A percentile compares a stretch with the other conserved stretches of the same genome.
These are phyloP conservation scores for Alternaria burnsii DNA, from an alignment of 2,329 filamentous ascomycete genomes.

Conservation along the genomic window DNA sequence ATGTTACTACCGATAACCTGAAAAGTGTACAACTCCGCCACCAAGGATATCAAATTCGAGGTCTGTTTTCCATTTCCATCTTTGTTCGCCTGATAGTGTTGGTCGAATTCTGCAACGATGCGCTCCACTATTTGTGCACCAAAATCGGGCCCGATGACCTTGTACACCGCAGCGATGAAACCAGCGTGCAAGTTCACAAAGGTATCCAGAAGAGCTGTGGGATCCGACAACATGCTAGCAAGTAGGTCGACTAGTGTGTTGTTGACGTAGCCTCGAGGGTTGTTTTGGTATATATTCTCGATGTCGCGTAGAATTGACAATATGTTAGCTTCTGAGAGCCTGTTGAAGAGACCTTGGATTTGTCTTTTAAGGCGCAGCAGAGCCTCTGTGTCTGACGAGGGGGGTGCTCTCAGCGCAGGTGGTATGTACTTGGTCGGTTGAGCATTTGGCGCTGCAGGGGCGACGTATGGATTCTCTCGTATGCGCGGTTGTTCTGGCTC, in stretches of 20 bases:
- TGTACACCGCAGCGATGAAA: constrained; percentile 88
- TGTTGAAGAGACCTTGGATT: constrained; percentile 88
- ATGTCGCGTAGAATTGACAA: constrained; percentile 83
- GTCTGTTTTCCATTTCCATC: constrained; percentile 63
- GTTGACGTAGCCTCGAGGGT: constrained; percentile 89
- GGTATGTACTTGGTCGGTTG: constrained; percentile 80
- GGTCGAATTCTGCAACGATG: constrained; percentile 77
- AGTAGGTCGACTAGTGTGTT: constrained; percentile 80
- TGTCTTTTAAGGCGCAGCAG: constrained; percentile 77
- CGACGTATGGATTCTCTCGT: constrained; percentile 88
- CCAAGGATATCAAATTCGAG: constrained; percentile 79
- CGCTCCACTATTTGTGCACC: constrained; percentile 85
- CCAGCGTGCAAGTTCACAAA: constrained; percentile 91
- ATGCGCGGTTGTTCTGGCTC: constrained; percentile 51
- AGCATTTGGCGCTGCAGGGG: constrained; percentile 64
- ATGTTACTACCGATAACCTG: constrained; percentile 83
- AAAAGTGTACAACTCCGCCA: constrained; percentile 91
- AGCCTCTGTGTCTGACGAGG: constrained; percentile 71
- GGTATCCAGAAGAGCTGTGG: constrained; percentile 81
- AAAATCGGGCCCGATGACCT: constrained; percentile 85
- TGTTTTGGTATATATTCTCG: constrained; percentile 81
- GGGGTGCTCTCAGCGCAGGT: constrained; percentile 76
- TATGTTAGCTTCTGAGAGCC: constrained; percentile 89
- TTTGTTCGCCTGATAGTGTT: constrained; percentile 63
- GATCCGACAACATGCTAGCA: constrained; percentile 80